These are phyloP conservation scores for Cyberlindnera xishuangbannaensis DNA, from an alignment of 805 yeast genomes.

Conservation along the genomic window DNA sequence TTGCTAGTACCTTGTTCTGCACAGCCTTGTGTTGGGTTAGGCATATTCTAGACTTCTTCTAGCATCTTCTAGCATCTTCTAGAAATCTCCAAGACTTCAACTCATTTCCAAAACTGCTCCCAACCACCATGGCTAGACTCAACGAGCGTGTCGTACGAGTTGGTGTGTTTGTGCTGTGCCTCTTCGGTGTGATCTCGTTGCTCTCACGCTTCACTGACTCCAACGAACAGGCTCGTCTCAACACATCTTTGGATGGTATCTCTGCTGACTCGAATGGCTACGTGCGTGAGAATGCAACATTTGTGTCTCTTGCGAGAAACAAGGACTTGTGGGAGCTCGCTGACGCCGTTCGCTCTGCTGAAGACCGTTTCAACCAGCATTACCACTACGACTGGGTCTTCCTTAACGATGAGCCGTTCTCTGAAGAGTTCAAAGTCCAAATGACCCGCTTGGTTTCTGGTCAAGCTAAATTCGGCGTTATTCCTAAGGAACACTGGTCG, in stretches of 20 bases:
- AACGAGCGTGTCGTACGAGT: not conserved
- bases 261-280: no score
- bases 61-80: no score
- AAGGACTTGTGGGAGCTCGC: conserved; percentile 57
- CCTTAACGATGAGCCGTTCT: conserved; percentile 80
- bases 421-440: conserved; percentile 69
- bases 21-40: no score
- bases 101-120: no score
- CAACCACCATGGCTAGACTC: not conserved
- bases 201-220: not conserved
- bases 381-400: conserved; percentile 94
- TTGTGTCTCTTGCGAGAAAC: conserved; percentile 76
- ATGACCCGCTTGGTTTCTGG: conserved; percentile 73
- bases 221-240: no score
- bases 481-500: conserved; percentile 85
- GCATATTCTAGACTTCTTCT: no score
- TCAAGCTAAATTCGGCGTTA: conserved; percentile 64
- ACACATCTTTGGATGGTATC: no score
- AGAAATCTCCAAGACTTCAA: no score
- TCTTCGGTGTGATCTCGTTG: not conserved
- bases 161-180: not conserved
- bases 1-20: no score
- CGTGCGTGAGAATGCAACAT: conserved; percentile 63
- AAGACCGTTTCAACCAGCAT: conserved; percentile 80
- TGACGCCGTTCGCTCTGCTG: conserved; percentile 68